Evolutionary conservation across 2,329 filamentous ascomycete genomes (phyloP), one percentile per base, ranked within the genome.

Genomic region (Teratosphaeria gauchensis): DNA sequence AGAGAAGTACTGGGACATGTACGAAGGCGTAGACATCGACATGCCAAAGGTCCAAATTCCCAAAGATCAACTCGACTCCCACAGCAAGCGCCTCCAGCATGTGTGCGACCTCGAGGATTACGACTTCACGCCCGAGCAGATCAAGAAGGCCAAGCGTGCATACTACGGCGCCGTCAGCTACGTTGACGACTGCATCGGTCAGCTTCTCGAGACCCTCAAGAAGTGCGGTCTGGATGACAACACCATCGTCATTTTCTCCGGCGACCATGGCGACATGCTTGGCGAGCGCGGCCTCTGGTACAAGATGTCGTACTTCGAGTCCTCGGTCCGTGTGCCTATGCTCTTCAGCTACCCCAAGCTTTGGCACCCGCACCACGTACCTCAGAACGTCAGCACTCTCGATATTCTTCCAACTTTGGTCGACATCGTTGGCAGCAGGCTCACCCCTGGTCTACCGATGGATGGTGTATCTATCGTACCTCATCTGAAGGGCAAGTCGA

Each of bases 291-390:
- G 89, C 5, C 78, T 96, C 53, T 96, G 92, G 92, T 92, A 96
- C 80, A 96, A 96, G 81, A 96, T 96, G 92, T 90, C 85, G 70
- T 96, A 94, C 82, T 96, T 91, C 68, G 92, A 96, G 80, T 87
- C 87, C 48, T 95, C 90, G 12, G 90, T 90, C 53, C 87, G 92
- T 31, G 92, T 96, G 24, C 92, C 92, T 1, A 85, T 96, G 71
- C 80, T 96, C 64, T 82, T 96, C 71, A 87, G 90, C 73, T 85
- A 92, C 68, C 92, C 92, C 30, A 80, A 85, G 67, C 82, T 81
- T 61, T 95, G 92, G 73, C 72, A 80, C 14, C 86, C 91, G 33
- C 90, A 85, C 76, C 87, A 85, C 35, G 88, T 96, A 31, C 80
- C 82, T 19, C 80, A 92, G 73, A 95, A 92, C 64, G 92, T 96